Evolutionary conservation across 208 protist genomes (phyloP), one percentile per base, ranked within the genome.

Genomic region (Acanthamoeba sp.): DNA sequence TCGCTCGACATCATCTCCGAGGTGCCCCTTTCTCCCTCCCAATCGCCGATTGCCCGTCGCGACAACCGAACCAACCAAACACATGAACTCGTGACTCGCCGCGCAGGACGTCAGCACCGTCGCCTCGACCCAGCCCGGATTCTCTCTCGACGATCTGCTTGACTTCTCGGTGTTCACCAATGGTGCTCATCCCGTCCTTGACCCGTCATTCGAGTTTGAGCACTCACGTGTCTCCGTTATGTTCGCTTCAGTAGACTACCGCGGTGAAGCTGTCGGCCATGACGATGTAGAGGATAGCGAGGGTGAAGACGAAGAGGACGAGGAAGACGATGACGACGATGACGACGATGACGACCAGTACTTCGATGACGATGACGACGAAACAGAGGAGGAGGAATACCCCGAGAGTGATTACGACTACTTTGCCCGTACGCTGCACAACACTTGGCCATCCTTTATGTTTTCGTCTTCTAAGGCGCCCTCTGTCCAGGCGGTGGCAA

Each of bases 1-100:
- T 45, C 76, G 20, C 14, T 85, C 45, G 76, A 85, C 10, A 85
- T 85, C 22, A 85, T 85, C 10, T 85, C 76, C 1, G 45, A 82
- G 73, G 73, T 82, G 32, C 20, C 45, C 45, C 45, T 50, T 7
- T 50, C 45, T 50, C n/a, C n/a, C n/a, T n/a, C n/a, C n/a, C n/a
- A n/a, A n/a, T n/a, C n/a, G n/a, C n/a, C n/a, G n/a, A n/a, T n/a
- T n/a, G n/a, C n/a, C n/a, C n/a, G n/a, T n/a, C n/a, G n/a, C n/a
- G n/a, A n/a, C n/a, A n/a, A n/a, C n/a, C n/a, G n/a, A n/a, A n/a
- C n/a, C n/a, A n/a, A n/a, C n/a, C n/a, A n/a, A n/a, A n/a, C n/a
- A n/a, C n/a, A n/a, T n/a, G n/a, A n/a, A n/a, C n/a, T n/a, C n/a
- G n/a, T n/a, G n/a, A n/a, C n/a, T 80, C 22, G 24, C 4, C 71